A percentile compares a stretch with the other conserved stretches of the same genome.
phyloP scores from a whole-genome alignment of 2,329 filamentous ascomycete genomes.

The Colletotrichum godetiae region DNA sequence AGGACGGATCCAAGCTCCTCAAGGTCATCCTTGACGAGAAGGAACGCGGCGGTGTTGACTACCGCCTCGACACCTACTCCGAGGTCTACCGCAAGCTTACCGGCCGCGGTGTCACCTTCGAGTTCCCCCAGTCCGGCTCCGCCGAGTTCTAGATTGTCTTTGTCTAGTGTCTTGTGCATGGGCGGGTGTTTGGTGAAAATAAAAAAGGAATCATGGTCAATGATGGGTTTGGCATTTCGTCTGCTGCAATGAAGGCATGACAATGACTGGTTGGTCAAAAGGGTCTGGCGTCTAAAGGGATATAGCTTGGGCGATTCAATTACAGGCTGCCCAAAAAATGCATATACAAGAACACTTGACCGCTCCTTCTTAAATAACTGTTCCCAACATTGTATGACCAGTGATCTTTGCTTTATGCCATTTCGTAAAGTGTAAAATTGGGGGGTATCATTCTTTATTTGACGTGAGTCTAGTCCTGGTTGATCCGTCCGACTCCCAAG shows the following conservation, averaged over 20 bases:
- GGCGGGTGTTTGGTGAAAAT: conserved; percentile 19
- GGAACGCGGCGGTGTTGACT: conserved; percentile 99
- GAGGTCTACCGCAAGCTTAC: conserved; percentile 99
- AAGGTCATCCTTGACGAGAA: conserved; percentile 99
- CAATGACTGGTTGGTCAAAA: conserved; percentile 42
- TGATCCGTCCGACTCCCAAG: conserved; percentile 86
- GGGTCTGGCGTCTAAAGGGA: conserved; percentile 62
- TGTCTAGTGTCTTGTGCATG: conserved; percentile 25
- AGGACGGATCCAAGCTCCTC: conserved; percentile 97
- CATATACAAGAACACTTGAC: conserved; percentile 44
- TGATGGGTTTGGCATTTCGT: conserved; percentile 35
- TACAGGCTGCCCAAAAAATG: conserved; percentile 52
- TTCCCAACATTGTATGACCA: conserved; percentile 2
- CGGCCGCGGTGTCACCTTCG: conserved; percentile 95
- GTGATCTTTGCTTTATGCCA: background rate
- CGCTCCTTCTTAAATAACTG: conserved; percentile 26
- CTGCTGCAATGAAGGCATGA: conserved; percentile 35
- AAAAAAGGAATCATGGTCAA: conserved; percentile 34
- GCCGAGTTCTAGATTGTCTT: conserved; percentile 76
- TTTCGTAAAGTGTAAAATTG: conserved; percentile 28
- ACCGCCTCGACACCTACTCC: conserved; percentile 99
- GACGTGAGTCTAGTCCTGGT: conserved; percentile 48
- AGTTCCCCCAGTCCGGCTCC: conserved; percentile 90
- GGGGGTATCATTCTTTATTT: conserved; percentile 57
- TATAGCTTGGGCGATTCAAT: conserved; percentile 59